These are phyloP conservation scores for Leccinum pachyderme DNA, from an alignment of 1,284 basidiomycete species.

Conservation along the genomic window DNA sequence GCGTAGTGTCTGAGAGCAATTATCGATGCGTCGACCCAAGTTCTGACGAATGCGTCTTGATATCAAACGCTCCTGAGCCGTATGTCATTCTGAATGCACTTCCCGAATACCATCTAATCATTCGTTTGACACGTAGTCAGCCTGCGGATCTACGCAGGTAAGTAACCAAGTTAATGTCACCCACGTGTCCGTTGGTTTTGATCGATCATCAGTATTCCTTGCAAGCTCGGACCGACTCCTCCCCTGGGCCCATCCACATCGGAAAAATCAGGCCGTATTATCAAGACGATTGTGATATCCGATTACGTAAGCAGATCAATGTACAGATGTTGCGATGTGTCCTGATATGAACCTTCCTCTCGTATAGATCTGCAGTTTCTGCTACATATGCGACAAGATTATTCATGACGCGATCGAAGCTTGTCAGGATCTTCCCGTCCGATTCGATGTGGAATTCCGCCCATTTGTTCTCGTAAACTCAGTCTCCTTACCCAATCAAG, in stretches of 20 bases:
- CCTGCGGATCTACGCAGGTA: constrained; percentile 20
- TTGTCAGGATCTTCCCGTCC: constrained; percentile 57
- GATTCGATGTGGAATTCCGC: constrained; percentile 70
- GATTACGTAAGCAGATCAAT: constrained; percentile 53
- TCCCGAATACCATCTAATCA: background rate
- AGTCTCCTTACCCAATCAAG: constrained; percentile 41
- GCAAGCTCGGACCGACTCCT: constrained; percentile 13
- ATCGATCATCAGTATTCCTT: constrained; percentile 17
- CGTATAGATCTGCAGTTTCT: constrained; percentile 65
- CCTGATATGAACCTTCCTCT: constrained; percentile 1
- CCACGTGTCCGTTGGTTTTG: background rate
- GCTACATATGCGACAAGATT: constrained; percentile 72
- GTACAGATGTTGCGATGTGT: background rate
- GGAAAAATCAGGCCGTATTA: constrained; percentile 37
- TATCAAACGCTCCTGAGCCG: constrained; percentile 2
- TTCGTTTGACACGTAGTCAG: constrained; percentile 2
- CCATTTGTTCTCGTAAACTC: constrained; percentile 65
- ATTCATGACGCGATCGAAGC: constrained; percentile 63
- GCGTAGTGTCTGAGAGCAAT: constrained; percentile 25
- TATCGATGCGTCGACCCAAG: constrained; percentile 21
- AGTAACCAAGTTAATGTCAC: background rate
- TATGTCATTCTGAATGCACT: constrained; percentile 6
- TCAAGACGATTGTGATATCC: constrained; percentile 67
- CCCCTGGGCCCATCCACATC: background rate
- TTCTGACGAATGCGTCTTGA: background rate